Base-by-base conservation (phyloP, 2,329 filamentous ascomycete species). In the Calonectria hongkongensis region DNA sequence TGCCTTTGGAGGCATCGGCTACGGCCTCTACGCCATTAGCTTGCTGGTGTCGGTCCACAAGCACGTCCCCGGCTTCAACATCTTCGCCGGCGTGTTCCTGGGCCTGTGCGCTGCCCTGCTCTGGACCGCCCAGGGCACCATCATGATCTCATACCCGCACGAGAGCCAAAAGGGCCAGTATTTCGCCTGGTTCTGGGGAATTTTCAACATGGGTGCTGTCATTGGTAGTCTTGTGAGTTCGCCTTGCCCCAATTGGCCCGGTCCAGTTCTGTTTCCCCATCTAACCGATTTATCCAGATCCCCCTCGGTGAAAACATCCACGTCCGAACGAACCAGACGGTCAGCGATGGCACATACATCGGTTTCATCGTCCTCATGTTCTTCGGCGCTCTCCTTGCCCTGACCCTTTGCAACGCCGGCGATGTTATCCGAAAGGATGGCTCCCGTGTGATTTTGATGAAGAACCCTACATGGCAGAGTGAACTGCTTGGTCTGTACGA, bases 121-220 rank as follows among this genome's bases (percentile, higher is more conserved):
- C 33, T 97, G 94, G 94, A 93, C 93, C 27, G 94, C 93, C 0
- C 94, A 96, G 84, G 94, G 94, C 71, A 92, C 94, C 70, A 95
- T 96, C 81, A 96, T 96, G 93, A 96, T 98, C 90, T 92, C 94
- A 43, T 98, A 98, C 82, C 95, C 95, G 0, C 88, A 90, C 16
- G 96, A 98, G 85, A 85, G 91, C 47, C 90, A 92, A 74, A 98
- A 98, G 88, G 96, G 96, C 62, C 92, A 92, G 74, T 98, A 95
- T 84, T 97, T 98, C 83, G 94, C 94, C 74, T 92, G 92, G 87
- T 98, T 98, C 86, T 98, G 96, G 96, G 92, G 95, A 82, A 97
- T 98, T 81, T 98, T 98, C 89, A 98, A 98, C 85, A 85, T 97
- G 73, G 96, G 96, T 76, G 95, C 92, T 80, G 95, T 98, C 73